Evolutionary conservation across 2,329 filamentous ascomycete species (phyloP), one percentile per base, ranked within the genome.

Genomic region (Thielaviopsis euricoi): DNA sequence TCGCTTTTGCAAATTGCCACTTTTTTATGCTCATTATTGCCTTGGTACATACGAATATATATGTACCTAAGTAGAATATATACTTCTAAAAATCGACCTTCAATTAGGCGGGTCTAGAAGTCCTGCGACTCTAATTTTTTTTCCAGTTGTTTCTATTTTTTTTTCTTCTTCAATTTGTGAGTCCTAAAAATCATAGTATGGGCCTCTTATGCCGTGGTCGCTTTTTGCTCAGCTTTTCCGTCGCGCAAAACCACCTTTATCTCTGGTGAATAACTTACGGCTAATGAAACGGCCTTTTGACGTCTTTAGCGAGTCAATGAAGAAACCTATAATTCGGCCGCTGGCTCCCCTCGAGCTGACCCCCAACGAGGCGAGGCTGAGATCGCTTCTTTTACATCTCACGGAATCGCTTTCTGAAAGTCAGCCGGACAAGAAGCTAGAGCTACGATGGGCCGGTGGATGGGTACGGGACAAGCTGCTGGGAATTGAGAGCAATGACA

Each of bases 391-490:
- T 21, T 76, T 96, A 19, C 88, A 94, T 67, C 86, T 89, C n/a
- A 87, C 87, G 23, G 70, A 76, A 12, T 85, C 82, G 65, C 67
- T 71, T 40, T 43, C 53, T 19, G 25, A 26, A 3, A 37, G 19
- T 29, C 46, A 21, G 37, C 46, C 43, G 43, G 82, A 75, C 55
- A 66, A 79, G 10, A 66, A 71, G 15, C 68, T 84, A 15, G 74
- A 83, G 19, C 74, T 93, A 52, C 83, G 87, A 54, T 91, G 86
- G 79, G 88, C 88, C 0, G 88, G 88, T 60, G 88, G 88, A 25
- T 94, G 88, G 88, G 87, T 93, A 12, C 83, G 88, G 48, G 88
- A 94, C 73, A 90, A 88, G 71, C 77, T 93, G 2, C 77, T 93
- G 3, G 81, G 82, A 21, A 76, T 82, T 13, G 76, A 76, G 60